These are phyloP conservation scores for Sporobolus alterniflorus DNA, from an alignment of 202 grass and related monocot genomes.

Conservation along the genomic window DNA sequence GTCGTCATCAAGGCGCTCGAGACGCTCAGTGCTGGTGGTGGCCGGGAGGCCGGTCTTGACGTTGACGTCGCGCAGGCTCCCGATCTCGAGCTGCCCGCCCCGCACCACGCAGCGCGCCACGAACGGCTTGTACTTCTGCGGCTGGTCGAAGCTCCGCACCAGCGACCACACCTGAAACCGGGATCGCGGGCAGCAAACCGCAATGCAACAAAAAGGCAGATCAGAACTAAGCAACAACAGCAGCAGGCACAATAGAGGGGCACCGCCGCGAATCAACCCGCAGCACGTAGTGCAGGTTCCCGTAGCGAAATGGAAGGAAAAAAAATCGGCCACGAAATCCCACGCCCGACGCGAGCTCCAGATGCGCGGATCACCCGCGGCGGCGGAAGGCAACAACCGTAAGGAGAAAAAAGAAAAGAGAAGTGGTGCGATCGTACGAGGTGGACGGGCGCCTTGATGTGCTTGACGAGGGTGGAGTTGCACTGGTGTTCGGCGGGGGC, in stretches of 20 bases:
- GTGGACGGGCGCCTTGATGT: conserved; percentile 81
- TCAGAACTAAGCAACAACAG: no score
- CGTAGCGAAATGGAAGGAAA: no score
- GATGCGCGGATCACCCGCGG: conserved; percentile 26
- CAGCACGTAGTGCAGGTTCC: background rate
- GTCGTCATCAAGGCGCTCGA: conserved; percentile 81
- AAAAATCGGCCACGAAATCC: background rate
- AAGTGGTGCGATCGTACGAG: conserved; percentile 48
- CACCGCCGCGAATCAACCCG: background rate
- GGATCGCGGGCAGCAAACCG: background rate
- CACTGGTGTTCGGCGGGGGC: conserved; percentile 75
- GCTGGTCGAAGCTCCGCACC: conserved; percentile 93
- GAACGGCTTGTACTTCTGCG: conserved; percentile 91
- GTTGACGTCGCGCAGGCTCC: conserved; percentile 82
- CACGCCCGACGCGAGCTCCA: background rate
- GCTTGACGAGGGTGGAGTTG: conserved; percentile 68
- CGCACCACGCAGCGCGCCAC: conserved; percentile 78
- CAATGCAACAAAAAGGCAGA: background rate
- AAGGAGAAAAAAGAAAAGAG: no score
- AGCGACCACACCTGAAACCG: conserved; percentile 85
- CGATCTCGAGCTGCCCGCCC: conserved; percentile 75
- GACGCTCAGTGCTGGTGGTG: conserved; percentile 81
- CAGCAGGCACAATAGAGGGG: background rate
- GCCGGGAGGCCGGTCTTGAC: conserved; percentile 86
- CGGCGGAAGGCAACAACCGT: background rate